Conservation (phyloP, 225 moss, liverwort and hornwort genomes). For the Rhytidiadelphus loreus region DNA sequence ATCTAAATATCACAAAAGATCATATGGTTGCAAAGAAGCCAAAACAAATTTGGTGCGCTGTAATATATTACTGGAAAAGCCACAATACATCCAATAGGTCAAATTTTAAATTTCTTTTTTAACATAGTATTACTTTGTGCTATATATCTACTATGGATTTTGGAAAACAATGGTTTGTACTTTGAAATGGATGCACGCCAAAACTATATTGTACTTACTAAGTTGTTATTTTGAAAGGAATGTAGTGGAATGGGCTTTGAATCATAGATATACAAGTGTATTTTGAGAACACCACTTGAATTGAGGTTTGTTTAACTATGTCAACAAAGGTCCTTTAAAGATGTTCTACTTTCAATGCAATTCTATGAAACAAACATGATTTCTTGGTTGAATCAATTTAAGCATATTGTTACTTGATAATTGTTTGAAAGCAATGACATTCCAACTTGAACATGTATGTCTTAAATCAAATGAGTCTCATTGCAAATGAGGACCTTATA, state of each 20-base stretch:
- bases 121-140: background rate
- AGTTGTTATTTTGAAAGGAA: background rate
- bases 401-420: background rate
- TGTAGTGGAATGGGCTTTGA: background rate
- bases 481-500: background rate
- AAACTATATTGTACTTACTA: background rate
- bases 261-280: background rate
- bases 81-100: background rate
- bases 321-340: background rate
- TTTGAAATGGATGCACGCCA: background rate
- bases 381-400: background rate
- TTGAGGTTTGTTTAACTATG: background rate
- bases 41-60: background rate
- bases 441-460: background rate
- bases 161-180: background rate
- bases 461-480: background rate
- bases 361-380: background rate
- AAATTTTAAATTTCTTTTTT: background rate
- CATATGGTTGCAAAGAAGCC: background rate
- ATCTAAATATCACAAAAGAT: background rate
- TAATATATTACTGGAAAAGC: background rate
- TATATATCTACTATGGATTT: background rate
- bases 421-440: background rate
- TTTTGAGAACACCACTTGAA: background rate
- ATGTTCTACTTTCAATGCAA: background rate